These are phyloP conservation scores for Irpex sp. DNA, from an alignment of 1,284 basidiomycete genomes.

Conservation along the genomic window DNA sequence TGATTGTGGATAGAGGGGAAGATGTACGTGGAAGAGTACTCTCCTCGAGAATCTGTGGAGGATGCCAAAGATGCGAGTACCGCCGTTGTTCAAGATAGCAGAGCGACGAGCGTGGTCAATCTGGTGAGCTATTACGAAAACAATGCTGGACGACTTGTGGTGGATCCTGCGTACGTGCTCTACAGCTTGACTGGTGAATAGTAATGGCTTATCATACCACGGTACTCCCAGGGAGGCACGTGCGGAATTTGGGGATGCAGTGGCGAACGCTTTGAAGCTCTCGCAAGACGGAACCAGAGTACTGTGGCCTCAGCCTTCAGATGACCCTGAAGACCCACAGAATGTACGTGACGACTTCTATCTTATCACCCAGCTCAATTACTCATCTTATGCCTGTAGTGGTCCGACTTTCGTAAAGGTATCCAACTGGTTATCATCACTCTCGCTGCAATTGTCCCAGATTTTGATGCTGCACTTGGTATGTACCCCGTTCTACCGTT, in stretches of 20 bases:
- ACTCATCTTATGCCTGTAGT: slow-evolving; percentile 25
- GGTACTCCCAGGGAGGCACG: slow-evolving; percentile 41
- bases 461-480: slow-evolving; percentile 69
- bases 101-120: too few species aligned
- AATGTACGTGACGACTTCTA: slow-evolving; percentile 37
- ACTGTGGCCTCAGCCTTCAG: slow-evolving; percentile 61
- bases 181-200: too few species aligned
- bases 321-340: slow-evolving; percentile 62
- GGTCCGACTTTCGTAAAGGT: slow-evolving; percentile 44
- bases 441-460: slow-evolving; percentile 63
- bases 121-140: too few species aligned
- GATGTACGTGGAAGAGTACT: too few species aligned
- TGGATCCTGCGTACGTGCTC: too few species aligned
- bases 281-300: slow-evolving; percentile 44
- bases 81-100: too few species aligned
- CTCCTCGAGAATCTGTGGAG: too few species aligned
- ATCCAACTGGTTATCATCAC: slow-evolving; percentile 58
- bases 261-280: slow-evolving; percentile 47
- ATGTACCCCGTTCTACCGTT: slow-evolving; percentile 9
- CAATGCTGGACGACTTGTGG: too few species aligned
- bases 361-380: too few species aligned
- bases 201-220: too few species aligned
- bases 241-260: slow-evolving; percentile 45
- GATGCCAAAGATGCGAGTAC: too few species aligned
- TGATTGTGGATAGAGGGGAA: too few species aligned